Evolutionary conservation across 345 rosid species (phyloP).

Genomic region (Angophora floribunda): DNA sequence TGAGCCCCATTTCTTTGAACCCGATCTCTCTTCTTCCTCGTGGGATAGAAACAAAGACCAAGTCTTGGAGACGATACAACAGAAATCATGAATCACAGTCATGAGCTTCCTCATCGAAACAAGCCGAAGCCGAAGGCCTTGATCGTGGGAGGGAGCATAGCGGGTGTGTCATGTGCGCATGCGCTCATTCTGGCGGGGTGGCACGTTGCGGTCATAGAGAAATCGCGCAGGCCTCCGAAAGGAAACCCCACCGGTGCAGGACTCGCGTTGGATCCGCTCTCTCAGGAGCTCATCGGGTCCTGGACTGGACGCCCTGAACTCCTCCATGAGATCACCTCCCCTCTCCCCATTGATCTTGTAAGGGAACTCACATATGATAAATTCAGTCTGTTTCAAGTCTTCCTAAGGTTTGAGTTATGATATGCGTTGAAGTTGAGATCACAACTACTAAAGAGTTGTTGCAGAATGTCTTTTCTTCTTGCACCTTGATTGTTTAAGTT

Average conservation of each 20-base stretch:
- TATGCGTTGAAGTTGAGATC: neutral
- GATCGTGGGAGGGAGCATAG: slow-evolving; percentile 72
- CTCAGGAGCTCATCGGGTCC: slow-evolving; percentile 33
- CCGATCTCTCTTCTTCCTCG: neutral
- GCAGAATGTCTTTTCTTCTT: neutral
- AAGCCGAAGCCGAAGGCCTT: slow-evolving; percentile 27
- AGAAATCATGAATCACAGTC: neutral
- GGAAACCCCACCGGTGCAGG: slow-evolving; percentile 84
- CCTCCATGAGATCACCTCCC: slow-evolving; percentile 36
- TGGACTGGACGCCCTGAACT: slow-evolving; percentile 44
- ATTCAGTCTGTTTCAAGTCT: neutral
- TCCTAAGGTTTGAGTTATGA: neutral
- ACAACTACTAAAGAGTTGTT: neutral
- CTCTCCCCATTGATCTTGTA: slow-evolving; percentile 54
- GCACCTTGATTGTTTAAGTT: neutral
- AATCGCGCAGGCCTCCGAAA: slow-evolving; percentile 38
- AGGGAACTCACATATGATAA: neutral
- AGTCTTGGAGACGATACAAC: neutral
- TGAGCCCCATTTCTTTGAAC: no score
- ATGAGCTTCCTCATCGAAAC: neutral
- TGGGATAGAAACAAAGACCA: neutral
- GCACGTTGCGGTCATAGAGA: slow-evolving; percentile 61
- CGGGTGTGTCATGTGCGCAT: slow-evolving; percentile 64
- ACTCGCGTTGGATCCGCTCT: slow-evolving; percentile 37
- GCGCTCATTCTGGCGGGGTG: slow-evolving; percentile 53